A percentile compares a stretch with the other conserved stretches of the same genome.
Evolutionary conservation across 2,329 filamentous ascomycete species (phyloP).

Genomic region (Xylaria digitata): DNA sequence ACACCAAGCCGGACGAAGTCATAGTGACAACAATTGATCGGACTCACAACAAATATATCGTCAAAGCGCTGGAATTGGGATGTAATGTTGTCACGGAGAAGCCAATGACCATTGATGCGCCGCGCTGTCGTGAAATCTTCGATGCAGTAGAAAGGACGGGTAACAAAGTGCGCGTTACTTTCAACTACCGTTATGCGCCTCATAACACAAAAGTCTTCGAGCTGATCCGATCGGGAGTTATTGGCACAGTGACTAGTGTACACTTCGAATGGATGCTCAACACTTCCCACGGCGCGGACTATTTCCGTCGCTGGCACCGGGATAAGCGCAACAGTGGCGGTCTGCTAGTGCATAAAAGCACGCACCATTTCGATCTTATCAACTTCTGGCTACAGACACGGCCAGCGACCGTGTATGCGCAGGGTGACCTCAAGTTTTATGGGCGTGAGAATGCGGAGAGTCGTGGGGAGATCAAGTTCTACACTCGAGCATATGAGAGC

Average conservation of each 20-base stretch:
- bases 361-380: slow-evolving; percentile 72
- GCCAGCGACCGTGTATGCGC: slow-evolving; percentile 67
- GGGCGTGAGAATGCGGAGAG: slow-evolving; percentile 70
- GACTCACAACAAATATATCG: slow-evolving; percentile 70
- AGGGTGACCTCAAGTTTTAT: slow-evolving; percentile 70
- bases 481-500: slow-evolving; percentile 59
- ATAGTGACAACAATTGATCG: slow-evolving; percentile 73
- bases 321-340: slow-evolving; percentile 70
- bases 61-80: slow-evolving; percentile 68
- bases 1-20: slow-evolving; percentile 68
- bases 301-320: slow-evolving; percentile 72
- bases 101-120: slow-evolving; percentile 71
- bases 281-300: slow-evolving; percentile 70
- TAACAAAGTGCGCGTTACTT: slow-evolving; percentile 65
- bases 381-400: slow-evolving; percentile 71
- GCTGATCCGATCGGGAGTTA: slow-evolving; percentile 63
- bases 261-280: slow-evolving; percentile 74
- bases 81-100: slow-evolving; percentile 73
- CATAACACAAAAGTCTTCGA: slow-evolving; percentile 71
- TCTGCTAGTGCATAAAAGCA: slow-evolving; percentile 70
- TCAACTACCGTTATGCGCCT: slow-evolving; percentile 74
- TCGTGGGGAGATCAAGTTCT: slow-evolving; percentile 63
- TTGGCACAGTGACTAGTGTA: slow-evolving; percentile 67
- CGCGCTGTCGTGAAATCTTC: slow-evolving; percentile 65
- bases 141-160: slow-evolving; percentile 63